Conservation (phyloP, 139 green algal genomes). For the Chlamydomonas eustigma region DNA sequence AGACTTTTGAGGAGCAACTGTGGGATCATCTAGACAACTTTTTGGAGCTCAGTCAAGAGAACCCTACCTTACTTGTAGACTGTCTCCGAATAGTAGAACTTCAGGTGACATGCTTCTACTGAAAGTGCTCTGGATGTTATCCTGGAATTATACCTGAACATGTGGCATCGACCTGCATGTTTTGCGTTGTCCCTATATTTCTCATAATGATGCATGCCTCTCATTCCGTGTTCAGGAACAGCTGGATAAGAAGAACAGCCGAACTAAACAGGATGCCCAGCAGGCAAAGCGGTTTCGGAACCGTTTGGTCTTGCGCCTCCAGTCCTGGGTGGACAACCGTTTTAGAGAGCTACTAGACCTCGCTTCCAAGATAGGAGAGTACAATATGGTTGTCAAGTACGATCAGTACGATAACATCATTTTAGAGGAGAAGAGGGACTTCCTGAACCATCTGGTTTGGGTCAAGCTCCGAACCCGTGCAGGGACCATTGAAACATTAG, state of each 20-base stretch:
- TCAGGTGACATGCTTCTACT: conserved; percentile 50
- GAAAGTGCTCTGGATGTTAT: background rate
- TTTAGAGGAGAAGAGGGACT: conserved; percentile 33
- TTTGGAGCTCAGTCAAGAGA: conserved; percentile 39
- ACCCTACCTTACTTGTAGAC: conserved; percentile 70
- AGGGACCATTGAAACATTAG: conserved; percentile 8
- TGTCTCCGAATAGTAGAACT: conserved; percentile 75
- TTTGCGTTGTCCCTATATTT: background rate
- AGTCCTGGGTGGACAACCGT: conserved; percentile 4
- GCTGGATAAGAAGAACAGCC: conserved; percentile 35
- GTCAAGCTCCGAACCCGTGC: conserved; percentile 4
- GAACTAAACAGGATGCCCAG: conserved; percentile 23
- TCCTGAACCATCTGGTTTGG: conserved; percentile 29
- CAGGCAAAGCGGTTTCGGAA: conserved; percentile 18
- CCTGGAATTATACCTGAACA: background rate
- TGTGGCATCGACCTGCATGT: background rate
- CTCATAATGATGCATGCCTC: too few relatives aligned
- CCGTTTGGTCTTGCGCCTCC: background rate
- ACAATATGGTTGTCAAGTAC: conserved; percentile 45
- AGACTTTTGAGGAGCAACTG: conserved; percentile 67
- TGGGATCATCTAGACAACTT: conserved; percentile 61
- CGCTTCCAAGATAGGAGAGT: conserved; percentile 12
- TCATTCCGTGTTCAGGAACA: conserved; percentile 47
- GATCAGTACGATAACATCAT: conserved; percentile 30
- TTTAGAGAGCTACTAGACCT: conserved; percentile 29